Evolutionary conservation across 2,329 filamentous ascomycete species (phyloP), one percentile per base, ranked within the genome.

Genomic region (Neoscytalidium dimidiatum): DNA sequence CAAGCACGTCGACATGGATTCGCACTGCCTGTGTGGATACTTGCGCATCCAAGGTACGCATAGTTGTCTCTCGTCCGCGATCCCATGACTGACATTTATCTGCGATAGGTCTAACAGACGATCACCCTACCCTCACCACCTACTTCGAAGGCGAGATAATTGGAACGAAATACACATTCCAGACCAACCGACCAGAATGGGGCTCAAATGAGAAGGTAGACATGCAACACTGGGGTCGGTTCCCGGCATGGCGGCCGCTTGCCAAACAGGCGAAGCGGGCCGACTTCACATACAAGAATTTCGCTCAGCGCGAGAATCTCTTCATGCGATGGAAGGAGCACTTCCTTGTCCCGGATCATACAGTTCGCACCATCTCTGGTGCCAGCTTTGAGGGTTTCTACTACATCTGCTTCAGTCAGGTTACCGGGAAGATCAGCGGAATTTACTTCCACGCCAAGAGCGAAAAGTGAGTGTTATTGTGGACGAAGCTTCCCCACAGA

Each of bases 271-370:
- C 85, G 6, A 87, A 85, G 70, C 81, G 82, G 60, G 78, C 84
- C 28, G 85, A 85, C 69, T 87, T 85, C 71, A 86, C 82, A 68
- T 85, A 81, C 81, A 88, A 81, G 69, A 90, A 96, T 71, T 87
- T 90, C 70, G 86, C 88, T 53, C 91, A 96, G 74, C 85, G 88
- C 68, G 94, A 97, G 71, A 89, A 96, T 75, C 89, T 99, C 33
- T 99, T 97, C 74, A 99, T 99, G 95, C 88, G 95, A 67, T 99
- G 95, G 95, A 99, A 99, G 79, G 95, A 99, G 75, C 93, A 96
- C 72, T 99, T 99, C 73, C 83, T 99, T 0, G 95, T 99, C 0
- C 95, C 95, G 1, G 94, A 99, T 73, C 95, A 99, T 76, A 87
- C 92, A 17, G 93, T 98, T 21, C 87, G 90, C 67, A 96, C 92